These are phyloP conservation scores for Populus ilicifolia DNA, from an alignment of 345 rosid genomes.

Conservation along the genomic window DNA sequence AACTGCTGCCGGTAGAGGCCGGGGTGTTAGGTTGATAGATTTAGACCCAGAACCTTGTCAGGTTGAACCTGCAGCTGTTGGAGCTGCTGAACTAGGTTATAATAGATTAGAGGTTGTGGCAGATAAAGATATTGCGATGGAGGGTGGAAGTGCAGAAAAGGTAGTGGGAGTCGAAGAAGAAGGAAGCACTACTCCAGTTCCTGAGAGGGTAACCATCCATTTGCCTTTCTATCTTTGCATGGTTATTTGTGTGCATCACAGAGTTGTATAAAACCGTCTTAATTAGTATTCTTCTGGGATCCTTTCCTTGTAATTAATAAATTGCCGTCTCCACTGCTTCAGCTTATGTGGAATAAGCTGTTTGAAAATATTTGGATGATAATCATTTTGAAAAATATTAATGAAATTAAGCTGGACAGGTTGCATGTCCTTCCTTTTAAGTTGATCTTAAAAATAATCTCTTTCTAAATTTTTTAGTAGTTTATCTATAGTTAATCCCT, in stretches of 20 bases:
- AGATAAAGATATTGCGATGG: slow-evolving; percentile 72
- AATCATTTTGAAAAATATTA: background rate
- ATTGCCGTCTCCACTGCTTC: background rate
- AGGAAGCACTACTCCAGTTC: slow-evolving; percentile 70
- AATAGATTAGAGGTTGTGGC: slow-evolving; percentile 73
- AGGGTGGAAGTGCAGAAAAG: slow-evolving; percentile 80
- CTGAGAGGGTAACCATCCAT: slow-evolving; percentile 63
- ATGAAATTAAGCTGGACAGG: background rate
- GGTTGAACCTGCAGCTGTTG: slow-evolving; percentile 54
- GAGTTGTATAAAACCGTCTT: background rate
- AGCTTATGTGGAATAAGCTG: background rate
- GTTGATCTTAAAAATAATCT: background rate
- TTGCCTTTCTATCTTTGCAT: slow-evolving; percentile 5
- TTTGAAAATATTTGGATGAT: background rate
- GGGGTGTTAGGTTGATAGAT: slow-evolving; percentile 78
- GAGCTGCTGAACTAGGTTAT: slow-evolving; percentile 61
- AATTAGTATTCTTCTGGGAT: background rate
- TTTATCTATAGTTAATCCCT: background rate
- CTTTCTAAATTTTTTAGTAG: background rate
- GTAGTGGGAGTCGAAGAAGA: slow-evolving; percentile 74
- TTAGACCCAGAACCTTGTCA: slow-evolving; percentile 84
- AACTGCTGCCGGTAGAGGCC: slow-evolving; percentile 79
- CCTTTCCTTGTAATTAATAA: background rate
- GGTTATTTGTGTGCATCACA: slow-evolving; percentile 1
- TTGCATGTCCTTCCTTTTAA: background rate